These are phyloP conservation scores for Colletotrichum spaethianum DNA, from an alignment of 2,329 filamentous ascomycete species.

Conservation along the genomic window DNA sequence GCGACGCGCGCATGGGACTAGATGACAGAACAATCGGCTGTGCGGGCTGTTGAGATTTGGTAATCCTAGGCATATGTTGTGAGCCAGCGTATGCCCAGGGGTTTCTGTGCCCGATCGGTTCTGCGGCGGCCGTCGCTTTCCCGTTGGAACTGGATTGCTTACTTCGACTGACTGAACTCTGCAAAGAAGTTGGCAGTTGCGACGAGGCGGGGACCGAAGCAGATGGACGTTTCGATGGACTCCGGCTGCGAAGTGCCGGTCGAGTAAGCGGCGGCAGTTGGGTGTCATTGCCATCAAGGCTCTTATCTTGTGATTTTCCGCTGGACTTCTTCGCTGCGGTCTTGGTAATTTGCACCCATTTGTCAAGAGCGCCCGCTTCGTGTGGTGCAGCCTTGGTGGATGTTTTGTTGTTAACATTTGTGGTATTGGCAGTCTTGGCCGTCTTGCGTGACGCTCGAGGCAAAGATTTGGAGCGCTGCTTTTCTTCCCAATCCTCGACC, in stretches of 20 bases:
- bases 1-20: constrained; percentile 56
- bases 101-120: constrained; percentile 46
- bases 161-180: constrained; percentile 45
- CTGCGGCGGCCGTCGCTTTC: constrained; percentile 44
- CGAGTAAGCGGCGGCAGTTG: background rate
- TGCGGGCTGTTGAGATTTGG: constrained; percentile 43
- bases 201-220: constrained; percentile 1
- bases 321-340: constrained; percentile 28
- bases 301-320: background rate
- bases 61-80: constrained; percentile 58
- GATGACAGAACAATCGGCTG: constrained; percentile 62
- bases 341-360: constrained; percentile 60
- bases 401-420: constrained; percentile 43
- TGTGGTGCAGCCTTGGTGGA: constrained; percentile 45
- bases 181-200: constrained; percentile 4
- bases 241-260: background rate
- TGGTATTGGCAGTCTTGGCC: background rate
- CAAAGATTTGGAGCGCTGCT: constrained; percentile 47
- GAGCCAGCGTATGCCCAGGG: constrained; percentile 60
- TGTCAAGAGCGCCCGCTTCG: constrained; percentile 54
- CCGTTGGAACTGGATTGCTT: constrained; percentile 49
- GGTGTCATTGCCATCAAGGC: background rate
- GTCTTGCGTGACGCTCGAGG: constrained; percentile 41
- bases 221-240: background rate
- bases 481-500: constrained; percentile 44